Conservation (phyloP, 805 yeast species). For the Cyberlindnera subsufficiens region DNA sequence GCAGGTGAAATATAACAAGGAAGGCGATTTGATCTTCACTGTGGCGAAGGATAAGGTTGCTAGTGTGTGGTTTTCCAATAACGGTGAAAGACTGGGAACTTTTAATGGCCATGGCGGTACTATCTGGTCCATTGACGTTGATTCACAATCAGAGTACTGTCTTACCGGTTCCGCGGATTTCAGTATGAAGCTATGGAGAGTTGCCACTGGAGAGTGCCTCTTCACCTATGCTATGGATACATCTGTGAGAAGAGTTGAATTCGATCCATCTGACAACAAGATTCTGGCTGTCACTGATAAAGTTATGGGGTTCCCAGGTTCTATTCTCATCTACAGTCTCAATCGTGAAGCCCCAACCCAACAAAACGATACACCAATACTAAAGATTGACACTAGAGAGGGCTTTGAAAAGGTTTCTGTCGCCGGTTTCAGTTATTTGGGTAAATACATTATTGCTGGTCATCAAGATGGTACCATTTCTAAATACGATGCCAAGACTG, state of each 20-base stretch:
- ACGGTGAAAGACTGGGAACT: conserved; percentile 96
- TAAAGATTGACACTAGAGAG: conserved; percentile 55
- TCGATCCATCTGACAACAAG: conserved; percentile 64
- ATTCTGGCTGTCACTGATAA: conserved; percentile 80
- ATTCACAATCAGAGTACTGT: conserved; percentile 57
- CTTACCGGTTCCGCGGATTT: conserved; percentile 92
- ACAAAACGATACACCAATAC: conserved; percentile 49
- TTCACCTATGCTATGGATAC: conserved; percentile 70
- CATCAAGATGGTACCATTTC: conserved; percentile 83
- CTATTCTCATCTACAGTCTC: conserved; percentile 62
- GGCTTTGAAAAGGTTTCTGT: conserved; percentile 62
- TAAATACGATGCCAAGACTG: conserved; percentile 72
- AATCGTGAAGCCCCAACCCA: conserved; percentile 40
- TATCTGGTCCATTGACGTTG: conserved; percentile 90
- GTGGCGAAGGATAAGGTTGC: conserved; percentile 89
- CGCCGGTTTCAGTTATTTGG: conserved; percentile 83
- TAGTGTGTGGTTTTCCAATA: conserved; percentile 88
- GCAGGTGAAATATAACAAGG: conserved; percentile 91
- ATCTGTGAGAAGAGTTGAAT: conserved; percentile 89
- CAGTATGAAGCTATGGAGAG: conserved; percentile 79
- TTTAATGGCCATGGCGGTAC: conserved; percentile 88
- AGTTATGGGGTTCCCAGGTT: conserved; percentile 85
- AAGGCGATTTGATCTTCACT: conserved; percentile 90
- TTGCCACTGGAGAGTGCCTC: conserved; percentile 68
- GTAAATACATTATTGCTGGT: conserved; percentile 72